Base-by-base conservation (phyloP, 371 early-diverging fungal species). In the Mucor irregularis region DNA sequence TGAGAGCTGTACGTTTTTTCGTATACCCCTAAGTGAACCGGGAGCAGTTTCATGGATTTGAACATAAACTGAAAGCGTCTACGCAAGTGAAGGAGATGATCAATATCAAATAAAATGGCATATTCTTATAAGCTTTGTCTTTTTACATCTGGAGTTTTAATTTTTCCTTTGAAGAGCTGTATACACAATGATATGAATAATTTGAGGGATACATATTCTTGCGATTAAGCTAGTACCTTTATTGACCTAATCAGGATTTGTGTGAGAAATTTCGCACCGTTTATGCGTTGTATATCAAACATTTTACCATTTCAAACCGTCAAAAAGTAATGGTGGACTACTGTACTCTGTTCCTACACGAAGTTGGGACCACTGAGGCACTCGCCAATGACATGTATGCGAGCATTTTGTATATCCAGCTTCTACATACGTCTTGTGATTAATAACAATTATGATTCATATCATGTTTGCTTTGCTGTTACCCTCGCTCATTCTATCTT, bases 31-130 rank as follows among this genome's bases (percentile, higher is more conserved):
- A 11, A 82, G 61, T 6, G 69, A 71, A 21, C 73, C 79, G 7
- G 72, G 65, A 0, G 73, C 56, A n/a, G 81, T 78, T 37, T 78
- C 81, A 56, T 81, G 73, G 6, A 80, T 71, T 4, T 78, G 73
- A 5, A 82, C 68, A 37, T 76, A 80, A 17, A 82, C 48, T 3
- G 80, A 78, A 19, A 80, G 60, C 54, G 68, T 78, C 79, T 76
- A 62, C 21, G 24, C n/a, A n/a, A n/a, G n/a, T n/a, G n/a, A n/a
- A 24, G 7, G 2, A 38, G 46, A 19, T 17, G 14, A 22, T 11
- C 13, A 29, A 21, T 43, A 29, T 10, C 6, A 19, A 31, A 22
- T 5, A 25, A 16, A 2, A 14, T n/a, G 5, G 37, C 5, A 3
- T 16, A 21, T 28, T 25, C 31, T 58, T 13, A 29, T n/a, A n/a